Base-by-base conservation (phyloP, 1,284 basidiomycete genomes). In the Ceratobasidium sp. region DNA sequence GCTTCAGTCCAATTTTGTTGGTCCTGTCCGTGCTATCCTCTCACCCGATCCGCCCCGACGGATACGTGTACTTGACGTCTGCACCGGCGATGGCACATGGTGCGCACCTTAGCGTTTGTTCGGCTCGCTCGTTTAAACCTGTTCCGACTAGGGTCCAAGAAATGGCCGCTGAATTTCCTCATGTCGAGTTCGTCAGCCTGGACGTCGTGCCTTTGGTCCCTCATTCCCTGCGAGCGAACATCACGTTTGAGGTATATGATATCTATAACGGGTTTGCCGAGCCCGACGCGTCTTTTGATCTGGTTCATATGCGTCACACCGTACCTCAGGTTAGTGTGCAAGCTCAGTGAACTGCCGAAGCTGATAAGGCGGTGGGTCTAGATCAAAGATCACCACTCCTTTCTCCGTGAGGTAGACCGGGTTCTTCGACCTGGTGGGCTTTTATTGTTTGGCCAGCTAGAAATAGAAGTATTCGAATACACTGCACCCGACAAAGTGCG, bases 121-220 rank as follows among this genome's bases (percentile, higher is more conserved):
- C 36, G 36, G 36, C 36, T 4, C 36, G 36, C 36, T 41, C 36
- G 36, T 41, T 41, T 41, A 11, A 41, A 41, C 36, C 6, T 41
- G 1, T 41, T 29, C 1, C 29, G 51, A 15, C 4, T 29, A 72
- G 67, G 67, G 69, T 36, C 14, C 57, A 73, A 36, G 59, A 62
- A 44, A 62, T 73, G 69, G 57, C 69, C 31, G 5, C 57, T 47
- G 57, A 73, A 36, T 63, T 73, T 33, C 47, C 57, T 2, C 69
- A 73, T 48, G 69, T 54, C 45, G 59, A 73, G 22, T 73, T 73
- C n/a, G 69, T 73, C 11, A 73, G 57, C 41, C 59, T 73, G 1
- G 59, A 63, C 45, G 53, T 73, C 48, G 27, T 73, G 14, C 69
- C 69, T 0, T 57, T 73, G 22, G 69, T 73, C 33, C 59, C 69